Conservation (phyloP, 345 rosid species). For the Reutealis trisperma region DNA sequence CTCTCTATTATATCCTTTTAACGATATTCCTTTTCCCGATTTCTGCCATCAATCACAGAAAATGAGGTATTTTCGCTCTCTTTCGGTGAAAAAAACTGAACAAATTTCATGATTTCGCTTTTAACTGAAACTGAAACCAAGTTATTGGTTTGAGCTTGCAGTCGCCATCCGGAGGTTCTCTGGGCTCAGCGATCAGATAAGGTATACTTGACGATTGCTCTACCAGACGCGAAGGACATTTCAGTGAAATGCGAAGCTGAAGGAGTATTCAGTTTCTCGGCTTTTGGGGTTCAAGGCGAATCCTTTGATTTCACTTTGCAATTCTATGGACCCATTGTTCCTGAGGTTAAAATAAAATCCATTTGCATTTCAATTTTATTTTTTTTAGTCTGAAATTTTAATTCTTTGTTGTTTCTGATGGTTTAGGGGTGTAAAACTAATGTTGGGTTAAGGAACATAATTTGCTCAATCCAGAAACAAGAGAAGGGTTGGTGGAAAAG, state of each 20-base stretch:
- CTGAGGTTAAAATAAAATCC: constrained; percentile 47
- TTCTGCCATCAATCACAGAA: too few species aligned
- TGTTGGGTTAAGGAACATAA: constrained; percentile 83
- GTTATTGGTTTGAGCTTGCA: constrained; percentile 22
- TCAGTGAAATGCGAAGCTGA: constrained; percentile 73
- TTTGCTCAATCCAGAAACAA: constrained; percentile 75
- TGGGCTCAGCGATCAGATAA: constrained; percentile 96
- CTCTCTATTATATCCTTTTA: neutral
- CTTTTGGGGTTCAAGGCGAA: constrained; percentile 70
- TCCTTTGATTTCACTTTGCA: constrained; percentile 64
- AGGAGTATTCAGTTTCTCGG: constrained; percentile 78
- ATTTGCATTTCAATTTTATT: neutral
- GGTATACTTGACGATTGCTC: constrained; percentile 71
- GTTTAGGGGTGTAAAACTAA: constrained; percentile 77
- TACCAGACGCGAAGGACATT: constrained; percentile 83
- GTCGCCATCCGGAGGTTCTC: constrained; percentile 92
- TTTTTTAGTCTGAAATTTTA: neutral
- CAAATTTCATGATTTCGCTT: neutral
- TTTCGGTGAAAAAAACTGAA: neutral
- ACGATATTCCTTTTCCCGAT: neutral
- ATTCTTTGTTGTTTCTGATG: constrained; percentile 2
- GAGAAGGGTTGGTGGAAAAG: constrained; percentile 97
- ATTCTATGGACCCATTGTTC: constrained; percentile 56
- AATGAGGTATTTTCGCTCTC: constrained; percentile 1
- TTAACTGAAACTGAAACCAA: neutral